Evolutionary conservation across 108 stramenopile genomes (phyloP).

Genomic region (Skeletonema costatum): DNA sequence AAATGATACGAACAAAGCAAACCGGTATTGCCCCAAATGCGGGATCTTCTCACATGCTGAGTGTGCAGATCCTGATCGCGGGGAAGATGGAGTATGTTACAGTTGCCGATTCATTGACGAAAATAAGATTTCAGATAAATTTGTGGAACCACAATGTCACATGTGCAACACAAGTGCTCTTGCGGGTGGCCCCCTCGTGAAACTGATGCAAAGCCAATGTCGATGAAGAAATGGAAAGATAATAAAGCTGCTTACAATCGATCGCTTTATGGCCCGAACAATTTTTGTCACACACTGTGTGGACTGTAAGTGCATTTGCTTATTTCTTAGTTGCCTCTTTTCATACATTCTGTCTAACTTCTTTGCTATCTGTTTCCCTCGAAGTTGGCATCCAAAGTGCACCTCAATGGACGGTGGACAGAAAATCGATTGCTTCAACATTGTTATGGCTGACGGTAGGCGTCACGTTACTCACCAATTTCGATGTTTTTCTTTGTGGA

Average conservation of each 20-base stretch:
- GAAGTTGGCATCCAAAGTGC: slow-evolving; percentile 60
- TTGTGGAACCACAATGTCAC: slow-evolving; percentile 60
- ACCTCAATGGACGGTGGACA: slow-evolving; percentile 5
- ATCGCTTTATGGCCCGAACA: slow-evolving; percentile 56
- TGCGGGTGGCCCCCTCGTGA: slow-evolving; percentile 53
- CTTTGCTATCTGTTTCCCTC: slow-evolving; percentile 9
- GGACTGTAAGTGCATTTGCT: slow-evolving; percentile 63
- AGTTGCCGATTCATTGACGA: slow-evolving; percentile 51
- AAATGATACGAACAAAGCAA: slow-evolving; percentile 30
- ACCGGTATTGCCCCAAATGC: slow-evolving; percentile 60
- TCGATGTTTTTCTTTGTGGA: slow-evolving; percentile 75
- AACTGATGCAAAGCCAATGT: slow-evolving; percentile 54
- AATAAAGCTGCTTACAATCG: slow-evolving; percentile 47
- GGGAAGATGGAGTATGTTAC: slow-evolving; percentile 40
- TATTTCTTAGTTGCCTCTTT: slow-evolving; percentile 1
- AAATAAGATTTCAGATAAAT: slow-evolving; percentile 30
- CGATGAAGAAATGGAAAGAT: slow-evolving; percentile 60
- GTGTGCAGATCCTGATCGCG: slow-evolving; percentile 52
- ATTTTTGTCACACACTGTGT: slow-evolving; percentile 74
- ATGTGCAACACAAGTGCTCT: slow-evolving; percentile 58
- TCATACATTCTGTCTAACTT: slow-evolving; percentile 2
- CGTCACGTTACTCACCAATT: slow-evolving; percentile 47
- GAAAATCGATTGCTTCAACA: slow-evolving; percentile 56
- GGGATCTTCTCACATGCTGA: slow-evolving; percentile 53
- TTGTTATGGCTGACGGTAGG: slow-evolving; percentile 70